Conservation (phyloP, 2,329 filamentous ascomycete species). For the Arthrobotrys iridis region DNA sequence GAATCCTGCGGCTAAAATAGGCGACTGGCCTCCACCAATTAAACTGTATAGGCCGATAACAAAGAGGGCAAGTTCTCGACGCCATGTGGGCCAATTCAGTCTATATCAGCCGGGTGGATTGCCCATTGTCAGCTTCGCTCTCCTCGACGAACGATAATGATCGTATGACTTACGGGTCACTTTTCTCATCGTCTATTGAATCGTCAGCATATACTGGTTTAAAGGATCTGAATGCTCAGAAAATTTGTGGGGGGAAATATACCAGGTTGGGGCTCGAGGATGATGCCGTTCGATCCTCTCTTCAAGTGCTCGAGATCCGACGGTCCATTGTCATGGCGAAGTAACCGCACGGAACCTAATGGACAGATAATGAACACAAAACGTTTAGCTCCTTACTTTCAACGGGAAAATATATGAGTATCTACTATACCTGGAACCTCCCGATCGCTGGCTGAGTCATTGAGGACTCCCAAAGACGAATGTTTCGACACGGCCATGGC, state of each 20-base stretch:
- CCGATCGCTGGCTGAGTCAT: too few species aligned
- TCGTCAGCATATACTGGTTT: not conserved
- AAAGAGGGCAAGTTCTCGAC: constrained; percentile 79
- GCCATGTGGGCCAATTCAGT: constrained; percentile 86
- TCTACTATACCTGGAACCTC: too few species aligned
- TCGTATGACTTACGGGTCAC: constrained; percentile 72
- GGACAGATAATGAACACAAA: too few species aligned
- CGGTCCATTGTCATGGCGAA: too few species aligned
- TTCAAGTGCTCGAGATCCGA: not conserved
- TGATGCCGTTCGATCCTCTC: constrained; percentile 64
- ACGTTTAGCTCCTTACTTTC: too few species aligned
- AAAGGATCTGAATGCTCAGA: not conserved
- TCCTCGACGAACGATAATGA: not conserved
- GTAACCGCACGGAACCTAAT: too few species aligned
- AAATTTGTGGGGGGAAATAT: not conserved
- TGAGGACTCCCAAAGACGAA: too few species aligned
- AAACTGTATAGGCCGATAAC: constrained; percentile 92
- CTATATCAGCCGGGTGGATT: too few species aligned
- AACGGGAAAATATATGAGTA: too few species aligned
- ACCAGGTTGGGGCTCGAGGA: constrained; percentile 83
- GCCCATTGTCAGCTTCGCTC: not conserved
- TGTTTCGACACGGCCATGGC: too few species aligned
- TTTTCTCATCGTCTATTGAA: constrained; percentile 76
- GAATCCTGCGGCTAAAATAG: constrained; percentile 83
- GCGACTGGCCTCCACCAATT: constrained; percentile 91